Evolutionary conservation across 495 filamentous ascomycete species (phyloP).

Genomic region (Aspergillus taichungensis): DNA sequence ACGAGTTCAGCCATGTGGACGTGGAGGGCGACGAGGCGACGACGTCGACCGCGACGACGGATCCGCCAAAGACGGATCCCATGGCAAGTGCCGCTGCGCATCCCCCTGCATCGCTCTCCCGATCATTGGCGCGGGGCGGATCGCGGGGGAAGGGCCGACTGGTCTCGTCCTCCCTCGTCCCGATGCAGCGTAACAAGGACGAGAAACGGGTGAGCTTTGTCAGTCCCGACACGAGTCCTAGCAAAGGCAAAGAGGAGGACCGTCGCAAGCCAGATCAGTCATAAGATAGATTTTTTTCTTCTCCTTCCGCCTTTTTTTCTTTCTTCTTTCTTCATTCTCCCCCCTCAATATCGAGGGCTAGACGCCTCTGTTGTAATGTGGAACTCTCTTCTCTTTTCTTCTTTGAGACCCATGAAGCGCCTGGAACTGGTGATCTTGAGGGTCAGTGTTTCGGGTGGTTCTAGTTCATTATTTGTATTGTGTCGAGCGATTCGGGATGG

Average conservation of each 20-base stretch:
- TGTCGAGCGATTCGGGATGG: not conserved
- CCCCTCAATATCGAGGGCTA: not conserved
- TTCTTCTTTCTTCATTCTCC: not conserved
- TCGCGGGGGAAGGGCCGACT: constrained; percentile 39
- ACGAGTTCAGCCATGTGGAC: constrained; percentile 43
- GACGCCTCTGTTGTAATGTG: not conserved
- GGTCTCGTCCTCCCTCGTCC: constrained; percentile 34
- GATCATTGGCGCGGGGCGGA: constrained; percentile 38
- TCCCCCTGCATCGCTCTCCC: constrained; percentile 21
- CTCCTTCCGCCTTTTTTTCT: constrained; percentile 6
- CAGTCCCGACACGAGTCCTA: constrained; percentile 26
- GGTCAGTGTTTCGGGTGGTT: too few relatives aligned
- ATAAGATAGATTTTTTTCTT: constrained; percentile 10
- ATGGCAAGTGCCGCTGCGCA: constrained; percentile 25
- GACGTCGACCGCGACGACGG: constrained; percentile 23
- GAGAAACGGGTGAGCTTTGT: constrained; percentile 42
- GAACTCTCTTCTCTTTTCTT: constrained; percentile 5
- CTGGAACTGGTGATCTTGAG: too few relatives aligned
- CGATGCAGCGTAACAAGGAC: constrained; percentile 29
- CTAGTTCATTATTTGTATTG: not conserved
- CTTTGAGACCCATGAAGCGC: constrained; percentile 8
- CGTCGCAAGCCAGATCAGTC: constrained; percentile 15
- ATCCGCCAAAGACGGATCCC: constrained; percentile 26
- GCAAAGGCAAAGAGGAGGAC: constrained; percentile 18
- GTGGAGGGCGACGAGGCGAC: constrained; percentile 44